Evolutionary conservation across 495 filamentous ascomycete species (phyloP), one percentile per base, ranked within the genome.

Genomic region (Penicillium diatomitis): DNA sequence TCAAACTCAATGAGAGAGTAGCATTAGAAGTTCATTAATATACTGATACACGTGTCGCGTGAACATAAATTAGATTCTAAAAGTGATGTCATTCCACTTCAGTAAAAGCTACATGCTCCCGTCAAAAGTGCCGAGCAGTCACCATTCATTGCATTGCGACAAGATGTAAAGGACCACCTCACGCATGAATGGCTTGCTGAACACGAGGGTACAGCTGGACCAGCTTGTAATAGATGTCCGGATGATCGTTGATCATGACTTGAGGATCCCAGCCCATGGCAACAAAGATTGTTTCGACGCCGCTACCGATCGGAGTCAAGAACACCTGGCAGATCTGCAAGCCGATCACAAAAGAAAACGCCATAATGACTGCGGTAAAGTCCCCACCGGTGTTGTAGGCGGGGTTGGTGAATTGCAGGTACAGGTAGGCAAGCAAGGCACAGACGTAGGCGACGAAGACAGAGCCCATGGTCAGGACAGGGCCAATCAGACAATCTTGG

Each of bases 201-300:
- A 95, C 85, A 43, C 85, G 79, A 8, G 90, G 89, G 66, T 95
- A 96, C 33, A 95, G 79, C 44, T 68, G 57, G 3, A 95, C 73
- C 76, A 96, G 84, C 50, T 75, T 69, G 20, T 80, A 62, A 54
- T 88, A 96, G 47, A 97, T 66, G 48, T 90, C 87, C 0, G 82
- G 83, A 63, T 94, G 89, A 46, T 94, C 83, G 20, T 79, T 71
- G 60, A 88, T 85, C 73, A 96, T 66, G 6, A 89, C 85, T 63
- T 91, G 81, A 1, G 90, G 89, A 58, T 95, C 87, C 84, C 88
- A 95, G 0, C 87, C 91, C 61, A 82, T 80, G 5, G 87, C 87
- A 7, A 90, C 86, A 58, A 96, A 96, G 51, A 96, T 86, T 4
- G 90, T 95, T 53, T 84, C 81, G 10, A 78, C 71, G 4, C 75